Conservation (phyloP, 2,329 filamentous ascomycete species). For the Macroventuria anomochaeta region DNA sequence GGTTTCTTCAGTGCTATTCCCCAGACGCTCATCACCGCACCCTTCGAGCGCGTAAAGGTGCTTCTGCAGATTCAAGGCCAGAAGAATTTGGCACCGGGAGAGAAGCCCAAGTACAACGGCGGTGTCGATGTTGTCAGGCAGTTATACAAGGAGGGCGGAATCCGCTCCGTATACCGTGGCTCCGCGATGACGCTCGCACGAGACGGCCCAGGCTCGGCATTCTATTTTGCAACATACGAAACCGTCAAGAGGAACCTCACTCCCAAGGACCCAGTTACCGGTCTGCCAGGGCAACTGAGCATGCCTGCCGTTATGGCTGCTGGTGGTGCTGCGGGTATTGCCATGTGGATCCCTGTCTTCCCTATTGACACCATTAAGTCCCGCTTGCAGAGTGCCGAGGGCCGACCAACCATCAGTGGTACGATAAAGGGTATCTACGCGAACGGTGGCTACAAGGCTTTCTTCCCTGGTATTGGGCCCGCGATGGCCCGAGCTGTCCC, state of each 20-base stretch:
- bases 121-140: constrained; percentile 90
- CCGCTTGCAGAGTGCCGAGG: constrained; percentile 87
- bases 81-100: constrained; percentile 80
- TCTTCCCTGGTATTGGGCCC: constrained; percentile 96
- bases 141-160: constrained; percentile 87
- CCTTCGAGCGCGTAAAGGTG: constrained; percentile 98
- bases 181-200: constrained; percentile 88
- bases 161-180: constrained; percentile 92
- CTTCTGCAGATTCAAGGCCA: constrained; percentile 97
- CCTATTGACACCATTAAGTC: constrained; percentile 97
- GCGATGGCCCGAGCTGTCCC: constrained; percentile 92
- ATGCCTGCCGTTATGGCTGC: constrained; percentile 83
- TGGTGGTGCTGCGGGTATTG: constrained; percentile 88
- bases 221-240: constrained; percentile 98
- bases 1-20: constrained; percentile 95
- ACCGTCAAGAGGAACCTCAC: constrained; percentile 88
- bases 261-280: constrained; percentile 74
- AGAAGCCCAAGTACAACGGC: constrained; percentile 90
- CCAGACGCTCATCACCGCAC: constrained; percentile 97
- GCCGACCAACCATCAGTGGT: constrained; percentile 78
- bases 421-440: constrained; percentile 84
- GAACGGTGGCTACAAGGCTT: constrained; percentile 83
- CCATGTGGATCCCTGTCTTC: constrained; percentile 99
- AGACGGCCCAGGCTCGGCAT: constrained; percentile 90
- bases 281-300: constrained; percentile 79